Percentiles rank a stretch among this genome's conserved stretches.
Conservation (phyloP, 805 yeast species). For the Kockiozyma suomiensis region DNA sequence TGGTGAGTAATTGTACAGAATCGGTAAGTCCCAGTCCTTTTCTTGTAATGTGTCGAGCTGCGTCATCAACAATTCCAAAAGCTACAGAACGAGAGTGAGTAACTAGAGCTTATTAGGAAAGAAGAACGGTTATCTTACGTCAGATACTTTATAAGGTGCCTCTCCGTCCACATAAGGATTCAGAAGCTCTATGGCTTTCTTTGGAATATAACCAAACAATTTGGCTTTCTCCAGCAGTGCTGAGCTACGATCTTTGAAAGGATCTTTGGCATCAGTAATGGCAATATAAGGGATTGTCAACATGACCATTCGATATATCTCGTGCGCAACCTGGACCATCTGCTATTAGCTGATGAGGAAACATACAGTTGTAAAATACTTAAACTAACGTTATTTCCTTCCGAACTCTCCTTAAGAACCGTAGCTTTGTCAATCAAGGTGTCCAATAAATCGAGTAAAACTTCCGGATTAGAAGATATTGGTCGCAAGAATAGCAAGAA, state of each 20-base stretch:
- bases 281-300: slow-evolving; percentile 26
- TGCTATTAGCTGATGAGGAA: too few species aligned
- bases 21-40: slow-evolving; percentile 33
- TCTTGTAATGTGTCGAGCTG: slow-evolving; percentile 23
- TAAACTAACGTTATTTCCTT: neutral
- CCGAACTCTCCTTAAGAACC: slow-evolving; percentile 50
- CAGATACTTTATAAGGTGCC: slow-evolving; percentile 26
- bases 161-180: slow-evolving; percentile 29
- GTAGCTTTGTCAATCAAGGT: slow-evolving; percentile 60
- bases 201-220: slow-evolving; percentile 3
- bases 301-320: slow-evolving; percentile 11
- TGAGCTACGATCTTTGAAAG: slow-evolving; percentile 1
- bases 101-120: too few species aligned
- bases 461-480: slow-evolving; percentile 54
- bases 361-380: neutral
- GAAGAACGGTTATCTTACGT: slow-evolving; percentile 13
- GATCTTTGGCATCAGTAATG: slow-evolving; percentile 11
- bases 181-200: slow-evolving; percentile 18
- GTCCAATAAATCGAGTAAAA: slow-evolving; percentile 50
- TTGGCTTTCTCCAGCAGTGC: slow-evolving; percentile 16
- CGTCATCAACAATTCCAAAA: slow-evolving; percentile 12
- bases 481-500: slow-evolving; percentile 69
- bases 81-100: too few species aligned
- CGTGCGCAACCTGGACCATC: slow-evolving; percentile 20
- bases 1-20: slow-evolving; percentile 42